phyloP scores from a whole-genome alignment of 768 basidiomycete genomes.

The Hydnomerulius pinastri region DNA sequence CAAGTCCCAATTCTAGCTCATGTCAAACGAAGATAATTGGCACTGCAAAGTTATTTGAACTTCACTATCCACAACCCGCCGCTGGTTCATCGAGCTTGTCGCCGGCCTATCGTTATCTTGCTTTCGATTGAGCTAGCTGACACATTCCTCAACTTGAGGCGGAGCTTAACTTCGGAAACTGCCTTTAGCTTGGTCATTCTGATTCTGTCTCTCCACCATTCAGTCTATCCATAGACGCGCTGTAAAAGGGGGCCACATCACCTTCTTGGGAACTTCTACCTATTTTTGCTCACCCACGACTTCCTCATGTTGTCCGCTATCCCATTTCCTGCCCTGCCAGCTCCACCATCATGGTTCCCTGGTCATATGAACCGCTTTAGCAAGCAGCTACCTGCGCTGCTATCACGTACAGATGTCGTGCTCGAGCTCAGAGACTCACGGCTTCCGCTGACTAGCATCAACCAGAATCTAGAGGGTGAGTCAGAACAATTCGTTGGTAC shows the following conservation, averaged over 20 bases:
- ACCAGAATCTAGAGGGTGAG: slow-evolving; percentile 83
- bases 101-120: neutral
- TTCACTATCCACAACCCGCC: too few relatives aligned
- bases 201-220: slow-evolving; percentile 4
- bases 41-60: neutral
- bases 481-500: neutral
- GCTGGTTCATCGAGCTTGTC: too few relatives aligned
- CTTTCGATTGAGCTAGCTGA: neutral
- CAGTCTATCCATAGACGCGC: slow-evolving; percentile 8
- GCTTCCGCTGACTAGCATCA: slow-evolving; percentile 92
- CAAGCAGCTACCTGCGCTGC: slow-evolving; percentile 69
- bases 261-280: slow-evolving; percentile 13
- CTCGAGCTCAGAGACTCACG: slow-evolving; percentile 94
- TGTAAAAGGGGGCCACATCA: slow-evolving; percentile 1
- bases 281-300: slow-evolving; percentile 8
- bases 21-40: too few relatives aligned
- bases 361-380: slow-evolving; percentile 94
- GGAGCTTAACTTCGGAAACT: slow-evolving; percentile 5
- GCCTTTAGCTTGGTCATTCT: neutral
- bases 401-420: slow-evolving; percentile 85
- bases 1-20: too few relatives aligned
- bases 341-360: slow-evolving; percentile 91
- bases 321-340: slow-evolving; percentile 54
- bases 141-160: neutral
- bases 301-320: slow-evolving; percentile 36